Percentiles rank a stretch among this genome's conserved stretches.
Conservation (phyloP, 2,329 filamentous ascomycete species). For the Aspergillus glaucus region DNA sequence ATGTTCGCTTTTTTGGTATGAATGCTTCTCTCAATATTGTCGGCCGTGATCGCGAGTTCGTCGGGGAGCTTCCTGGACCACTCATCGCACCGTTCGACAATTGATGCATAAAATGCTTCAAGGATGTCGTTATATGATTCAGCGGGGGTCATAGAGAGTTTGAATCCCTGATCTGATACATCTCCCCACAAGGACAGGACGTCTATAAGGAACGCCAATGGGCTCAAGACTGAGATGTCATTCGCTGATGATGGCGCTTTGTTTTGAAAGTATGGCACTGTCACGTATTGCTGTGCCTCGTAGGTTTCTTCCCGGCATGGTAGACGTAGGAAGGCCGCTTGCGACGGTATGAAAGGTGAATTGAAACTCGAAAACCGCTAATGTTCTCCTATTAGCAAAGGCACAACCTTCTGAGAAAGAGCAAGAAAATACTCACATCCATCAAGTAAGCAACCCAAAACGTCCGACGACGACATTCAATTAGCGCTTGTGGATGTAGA, state of each 20-base stretch:
- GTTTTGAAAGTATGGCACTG: conserved; percentile 56
- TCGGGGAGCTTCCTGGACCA: conserved; percentile 55
- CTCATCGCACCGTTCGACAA: conserved; percentile 47
- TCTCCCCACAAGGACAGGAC: conserved; percentile 62
- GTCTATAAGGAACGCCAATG: conserved; percentile 57
- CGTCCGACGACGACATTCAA: conserved; percentile 62
- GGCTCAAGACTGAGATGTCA: conserved; percentile 37
- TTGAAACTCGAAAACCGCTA: conserved; percentile 57
- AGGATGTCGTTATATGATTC: conserved; percentile 41
- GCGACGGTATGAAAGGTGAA: conserved; percentile 52
- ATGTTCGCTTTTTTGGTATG: conserved; percentile 50
- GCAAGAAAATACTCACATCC: conserved; percentile 46
- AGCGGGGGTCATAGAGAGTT: conserved; percentile 41
- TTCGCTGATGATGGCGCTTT: conserved; percentile 29
- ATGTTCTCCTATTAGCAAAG: conserved; percentile 7
- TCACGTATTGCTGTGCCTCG: conserved; percentile 53
- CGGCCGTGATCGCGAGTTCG: conserved; percentile 48
- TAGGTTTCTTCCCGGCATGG: conserved; percentile 58
- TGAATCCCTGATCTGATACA: conserved; percentile 55
- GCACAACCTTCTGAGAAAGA: background rate
- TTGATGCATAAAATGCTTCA: conserved; percentile 49
- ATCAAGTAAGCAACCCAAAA: conserved; percentile 67
- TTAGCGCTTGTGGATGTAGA: conserved; percentile 52
- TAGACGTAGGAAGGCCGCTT: conserved; percentile 62
- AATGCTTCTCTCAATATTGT: conserved; percentile 54